Evolutionary conservation across 495 filamentous ascomycete genomes (phyloP).

Genomic region (Xylaria longipes): DNA sequence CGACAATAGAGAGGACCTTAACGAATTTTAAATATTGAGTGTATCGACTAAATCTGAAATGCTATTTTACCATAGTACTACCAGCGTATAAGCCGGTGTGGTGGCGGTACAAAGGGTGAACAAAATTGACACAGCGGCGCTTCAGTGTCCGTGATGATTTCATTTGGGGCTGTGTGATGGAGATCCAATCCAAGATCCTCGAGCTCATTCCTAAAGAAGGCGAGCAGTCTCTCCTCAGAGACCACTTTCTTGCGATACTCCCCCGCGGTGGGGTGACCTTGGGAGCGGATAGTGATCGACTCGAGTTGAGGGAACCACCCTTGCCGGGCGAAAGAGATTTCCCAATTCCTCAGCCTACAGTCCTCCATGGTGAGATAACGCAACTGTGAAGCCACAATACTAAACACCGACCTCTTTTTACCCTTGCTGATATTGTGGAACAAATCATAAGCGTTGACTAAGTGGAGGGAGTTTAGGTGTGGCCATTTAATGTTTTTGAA

Average conservation of each 20-base stretch:
- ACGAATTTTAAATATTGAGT: no score
- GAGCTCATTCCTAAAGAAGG: background rate
- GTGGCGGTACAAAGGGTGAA: no score
- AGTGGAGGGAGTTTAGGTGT: background rate
- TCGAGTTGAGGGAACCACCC: background rate
- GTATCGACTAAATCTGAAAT: no score
- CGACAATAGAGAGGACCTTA: no score
- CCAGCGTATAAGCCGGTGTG: no score
- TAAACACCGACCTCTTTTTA: background rate
- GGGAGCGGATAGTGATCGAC: background rate
- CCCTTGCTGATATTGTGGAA: no score
- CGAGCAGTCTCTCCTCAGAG: background rate
- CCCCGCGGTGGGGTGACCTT: no score
- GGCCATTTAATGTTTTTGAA: background rate
- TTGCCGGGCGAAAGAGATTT: no score
- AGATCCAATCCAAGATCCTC: background rate
- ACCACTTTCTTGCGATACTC: background rate
- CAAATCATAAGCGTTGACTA: background rate
- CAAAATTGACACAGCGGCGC: background rate
- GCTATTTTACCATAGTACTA: no score
- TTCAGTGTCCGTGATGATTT: background rate
- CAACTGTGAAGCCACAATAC: background rate
- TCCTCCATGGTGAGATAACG: background rate
- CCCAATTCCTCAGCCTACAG: no score
- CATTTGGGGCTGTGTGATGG: no score